A percentile compares a stretch with the other conserved stretches of the same genome.
phyloP scores from a whole-genome alignment of 495 filamentous ascomycete species.

The Aspergillus incahuasiensis region DNA sequence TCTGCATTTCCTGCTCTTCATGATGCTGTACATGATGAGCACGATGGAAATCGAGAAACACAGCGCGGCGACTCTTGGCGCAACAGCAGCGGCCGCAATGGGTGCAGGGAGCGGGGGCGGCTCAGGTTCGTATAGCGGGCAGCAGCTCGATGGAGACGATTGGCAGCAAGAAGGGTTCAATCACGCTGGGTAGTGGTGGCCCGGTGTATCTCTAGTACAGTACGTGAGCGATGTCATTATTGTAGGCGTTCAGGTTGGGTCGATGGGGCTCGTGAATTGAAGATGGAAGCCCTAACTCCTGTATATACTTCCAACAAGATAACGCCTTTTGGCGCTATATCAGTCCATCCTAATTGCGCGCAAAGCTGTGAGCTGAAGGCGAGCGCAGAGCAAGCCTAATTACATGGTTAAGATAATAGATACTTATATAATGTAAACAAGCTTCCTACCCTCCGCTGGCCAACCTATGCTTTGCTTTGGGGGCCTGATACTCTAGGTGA shows the following conservation, averaged over 20 bases:
- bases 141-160: constrained; percentile 48
- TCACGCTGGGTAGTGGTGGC: constrained; percentile 21
- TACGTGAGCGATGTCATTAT: not conserved
- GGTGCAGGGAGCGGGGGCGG: constrained; percentile 29
- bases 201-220: constrained; percentile 10
- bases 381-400: no score
- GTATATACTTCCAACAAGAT: no score
- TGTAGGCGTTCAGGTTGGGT: not conserved
- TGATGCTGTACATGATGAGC: constrained; percentile 80
- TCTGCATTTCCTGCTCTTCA: constrained; percentile 81
- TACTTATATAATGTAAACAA: no score
- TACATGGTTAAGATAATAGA: no score
- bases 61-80: constrained; percentile 44
- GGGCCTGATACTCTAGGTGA: no score
- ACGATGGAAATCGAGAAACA: constrained; percentile 55
- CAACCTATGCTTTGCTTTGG: no score
- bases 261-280: not conserved
- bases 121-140: constrained; percentile 29
- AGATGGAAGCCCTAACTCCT: no score
- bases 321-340: no score
- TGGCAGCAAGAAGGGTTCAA: constrained; percentile 61
- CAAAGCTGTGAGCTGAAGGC: no score
- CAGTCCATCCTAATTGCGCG: no score
- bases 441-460: no score
- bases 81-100: constrained; percentile 41